phyloP scores from a whole-genome alignment of 179 eudicot species.

The Carnegiea gigantea region DNA sequence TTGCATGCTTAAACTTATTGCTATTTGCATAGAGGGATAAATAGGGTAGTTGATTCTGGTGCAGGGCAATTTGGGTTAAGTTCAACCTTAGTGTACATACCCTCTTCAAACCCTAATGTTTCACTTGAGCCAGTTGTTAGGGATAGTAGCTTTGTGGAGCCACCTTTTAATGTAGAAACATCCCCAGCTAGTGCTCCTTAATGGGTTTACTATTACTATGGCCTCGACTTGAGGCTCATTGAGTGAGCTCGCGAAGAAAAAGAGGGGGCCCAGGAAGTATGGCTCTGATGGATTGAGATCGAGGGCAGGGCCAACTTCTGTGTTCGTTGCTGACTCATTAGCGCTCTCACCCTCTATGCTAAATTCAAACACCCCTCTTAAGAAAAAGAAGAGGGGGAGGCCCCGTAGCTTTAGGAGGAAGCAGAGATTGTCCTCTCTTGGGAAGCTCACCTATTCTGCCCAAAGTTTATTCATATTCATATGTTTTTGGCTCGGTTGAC shows the following conservation, averaged over 20 bases:
- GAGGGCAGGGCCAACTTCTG: constrained; percentile 10
- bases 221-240: constrained; percentile 41
- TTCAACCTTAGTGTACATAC: constrained; percentile 37
- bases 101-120: constrained; percentile 57
- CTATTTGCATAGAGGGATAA: constrained; percentile 56
- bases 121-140: constrained; percentile 42
- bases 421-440: constrained; percentile 73
- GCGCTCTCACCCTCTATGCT: constrained; percentile 57
- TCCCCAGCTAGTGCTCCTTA: constrained; percentile 48
- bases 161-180: constrained; percentile 50
- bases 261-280: constrained; percentile 89
- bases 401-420: constrained; percentile 92
- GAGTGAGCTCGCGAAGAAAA: constrained; percentile 63
- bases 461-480: not conserved
- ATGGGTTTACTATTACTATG: constrained; percentile 41
- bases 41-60: constrained; percentile 38
- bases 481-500: not conserved
- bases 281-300: constrained; percentile 63
- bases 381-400: constrained; percentile 58
- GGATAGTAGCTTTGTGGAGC: constrained; percentile 36
- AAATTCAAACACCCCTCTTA: constrained; percentile 36
- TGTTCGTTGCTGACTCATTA: constrained; percentile 42
- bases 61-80: constrained; percentile 32
- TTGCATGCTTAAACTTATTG: constrained; percentile 63
- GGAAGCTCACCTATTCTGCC: constrained; percentile 36